Conservation (phyloP, 2,329 filamentous ascomycete species). For the Phyllosticta ampelicida region DNA sequence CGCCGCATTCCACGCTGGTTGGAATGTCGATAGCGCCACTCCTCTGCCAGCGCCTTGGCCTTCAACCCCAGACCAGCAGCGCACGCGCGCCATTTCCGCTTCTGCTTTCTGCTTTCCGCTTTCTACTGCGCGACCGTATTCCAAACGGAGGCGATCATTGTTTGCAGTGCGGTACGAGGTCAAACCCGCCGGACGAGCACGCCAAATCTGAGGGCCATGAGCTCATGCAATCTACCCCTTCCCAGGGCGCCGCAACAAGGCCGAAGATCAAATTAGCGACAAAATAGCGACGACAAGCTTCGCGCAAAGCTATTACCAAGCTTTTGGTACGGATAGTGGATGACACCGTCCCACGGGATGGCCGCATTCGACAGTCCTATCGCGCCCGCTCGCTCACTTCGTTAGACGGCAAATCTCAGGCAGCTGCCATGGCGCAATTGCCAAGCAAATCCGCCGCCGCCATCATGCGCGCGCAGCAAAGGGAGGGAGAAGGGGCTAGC, state of each 20-base stretch:
- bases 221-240: neutral
- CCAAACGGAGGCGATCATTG: neutral
- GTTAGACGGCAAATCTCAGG: no score
- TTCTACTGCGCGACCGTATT: neutral
- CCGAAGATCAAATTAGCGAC: neutral
- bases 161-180: neutral
- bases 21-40: neutral
- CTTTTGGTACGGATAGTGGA: neutral
- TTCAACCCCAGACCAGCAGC: no score
- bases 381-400: no score
- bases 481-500: neutral
- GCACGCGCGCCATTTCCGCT: no score
- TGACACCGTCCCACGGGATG: neutral
- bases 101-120: neutral
- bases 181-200: neutral
- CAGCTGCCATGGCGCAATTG: neutral
- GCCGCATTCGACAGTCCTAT: no score
- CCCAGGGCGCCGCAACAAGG: no score
- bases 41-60: no score
- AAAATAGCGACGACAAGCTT: neutral
- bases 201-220: neutral
- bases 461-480: neutral
- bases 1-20: neutral
- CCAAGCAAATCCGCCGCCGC: neutral
- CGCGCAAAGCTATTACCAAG: neutral